Evolutionary conservation across 139 green algal species (phyloP), one percentile per base, ranked within the genome.

Genomic region (Marvania coccoides): DNA sequence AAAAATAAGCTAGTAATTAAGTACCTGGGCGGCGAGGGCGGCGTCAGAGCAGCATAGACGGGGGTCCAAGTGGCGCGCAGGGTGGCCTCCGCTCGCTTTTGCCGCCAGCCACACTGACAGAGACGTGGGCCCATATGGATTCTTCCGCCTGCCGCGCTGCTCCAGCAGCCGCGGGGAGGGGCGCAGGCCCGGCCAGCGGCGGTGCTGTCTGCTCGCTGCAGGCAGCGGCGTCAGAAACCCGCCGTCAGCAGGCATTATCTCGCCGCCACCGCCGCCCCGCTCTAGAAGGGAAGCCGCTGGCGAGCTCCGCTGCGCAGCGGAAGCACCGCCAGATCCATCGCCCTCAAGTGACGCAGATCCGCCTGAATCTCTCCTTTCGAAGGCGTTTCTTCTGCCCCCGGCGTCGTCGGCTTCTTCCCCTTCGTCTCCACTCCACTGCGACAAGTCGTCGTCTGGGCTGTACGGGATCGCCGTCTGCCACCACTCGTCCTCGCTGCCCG

Each of bases 61-160:
- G 24, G 67, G 67, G 38, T 68, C 42, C 37, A 74, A 33, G 39
- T 67, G 23, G 9, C 57, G 31, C 13, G 40, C 57, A 31, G 67
- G 67, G n/a, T 68, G 67, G 3, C 67, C 67, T 2, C 58, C 58
- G 30, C 67, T 74, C 15, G 8, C 31, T 14, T 54, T 68, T 58
- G 35, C 51, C n/a, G 67, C 67, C 40, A 74, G 67, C 67, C 67
- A 74, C 19, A 74, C 60, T 1, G 67, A 35, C 57, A 74, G 67
- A 30, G 48, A 66, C 28, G 14, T 54, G 33, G 36, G 57, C 1
- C 34, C 29, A 34, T 72, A 72, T 1, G 53, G 33, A 5, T 12
- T 14, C n/a, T 63, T 48, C 2, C 30, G 2, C 36, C 15, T 36
- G 19, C n/a, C 33, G 15, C 30, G 36, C 46, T 15, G 30, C 5